Evolutionary conservation across 495 filamentous ascomycete genomes (phyloP).

Genomic region (Letharia columbiana): DNA sequence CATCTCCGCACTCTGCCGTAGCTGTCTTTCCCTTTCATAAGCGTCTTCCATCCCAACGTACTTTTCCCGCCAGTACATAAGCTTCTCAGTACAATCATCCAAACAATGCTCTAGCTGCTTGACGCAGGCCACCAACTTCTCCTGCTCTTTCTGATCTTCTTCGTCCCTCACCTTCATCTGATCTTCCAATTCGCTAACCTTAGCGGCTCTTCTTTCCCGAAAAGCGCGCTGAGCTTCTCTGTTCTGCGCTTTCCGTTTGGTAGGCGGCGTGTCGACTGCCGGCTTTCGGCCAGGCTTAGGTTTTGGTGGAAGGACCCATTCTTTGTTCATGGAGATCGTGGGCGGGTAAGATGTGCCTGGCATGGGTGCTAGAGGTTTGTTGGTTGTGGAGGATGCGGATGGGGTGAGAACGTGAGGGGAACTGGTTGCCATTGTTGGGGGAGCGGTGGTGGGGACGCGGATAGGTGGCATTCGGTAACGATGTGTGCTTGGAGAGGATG

Average conservation of each 20-base stretch:
- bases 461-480: background rate
- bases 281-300: constrained; percentile 93
- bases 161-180: constrained; percentile 60
- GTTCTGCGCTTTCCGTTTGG: constrained; percentile 89
- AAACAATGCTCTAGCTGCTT: constrained; percentile 41
- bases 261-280: constrained; percentile 81
- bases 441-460: background rate
- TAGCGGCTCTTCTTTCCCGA: constrained; percentile 74
- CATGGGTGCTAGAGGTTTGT: constrained; percentile 27
- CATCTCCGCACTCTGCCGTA: constrained; percentile 35
- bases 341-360: constrained; percentile 11
- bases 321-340: constrained; percentile 55
- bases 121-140: constrained; percentile 40
- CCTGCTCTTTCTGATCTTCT: constrained; percentile 39
- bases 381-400: constrained; percentile 27
- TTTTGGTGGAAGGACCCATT: constrained; percentile 82
- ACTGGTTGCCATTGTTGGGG: constrained; percentile 4
- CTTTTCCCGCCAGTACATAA: constrained; percentile 18
- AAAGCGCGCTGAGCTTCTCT: constrained; percentile 87
- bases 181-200: constrained; percentile 79
- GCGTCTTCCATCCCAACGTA: constrained; percentile 18
- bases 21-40: constrained; percentile 32
- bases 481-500: background rate
- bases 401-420: constrained; percentile 25
- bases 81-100: constrained; percentile 12